Evolutionary conservation across 2,329 filamentous ascomycete species (phyloP).

Genomic region (Colletotrichum brevisporum): DNA sequence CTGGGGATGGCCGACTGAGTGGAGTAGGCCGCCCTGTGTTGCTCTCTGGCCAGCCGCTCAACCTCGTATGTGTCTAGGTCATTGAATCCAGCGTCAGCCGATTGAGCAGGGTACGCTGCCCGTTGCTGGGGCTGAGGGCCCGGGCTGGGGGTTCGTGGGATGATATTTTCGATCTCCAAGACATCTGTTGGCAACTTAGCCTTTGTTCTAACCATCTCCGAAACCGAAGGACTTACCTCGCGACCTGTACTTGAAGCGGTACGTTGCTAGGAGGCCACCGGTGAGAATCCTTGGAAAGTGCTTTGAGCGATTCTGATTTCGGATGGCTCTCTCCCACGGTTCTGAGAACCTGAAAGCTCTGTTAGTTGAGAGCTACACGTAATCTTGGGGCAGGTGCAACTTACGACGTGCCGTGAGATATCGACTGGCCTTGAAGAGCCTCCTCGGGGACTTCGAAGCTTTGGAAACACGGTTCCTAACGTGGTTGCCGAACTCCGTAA

Average conservation of each 20-base stretch:
- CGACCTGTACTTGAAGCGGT: constrained; percentile 52
- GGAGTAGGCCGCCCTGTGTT: not conserved
- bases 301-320: not conserved
- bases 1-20: not conserved
- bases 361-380: not conserved
- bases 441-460: constrained; percentile 49
- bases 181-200: constrained; percentile 44
- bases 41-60: not conserved
- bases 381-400: not conserved
- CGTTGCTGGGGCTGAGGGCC: constrained; percentile 26
- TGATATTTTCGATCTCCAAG: constrained; percentile 49
- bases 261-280: constrained; percentile 45
- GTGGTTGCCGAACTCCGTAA: not conserved
- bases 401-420: constrained; percentile 52
- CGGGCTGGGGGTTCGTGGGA: constrained; percentile 45
- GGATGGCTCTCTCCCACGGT: not conserved
- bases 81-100: not conserved
- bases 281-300: constrained; percentile 22
- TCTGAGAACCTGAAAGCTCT: constrained; percentile 9
- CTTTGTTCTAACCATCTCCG: not conserved
- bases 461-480: constrained; percentile 24
- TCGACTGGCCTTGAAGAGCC: constrained; percentile 50
- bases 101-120: not conserved
- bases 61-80: not conserved
- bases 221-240: constrained; percentile 35